These are phyloP conservation scores for Blastobotrys persicus DNA, from an alignment of 1,139 yeast species.

Conservation along the genomic window DNA sequence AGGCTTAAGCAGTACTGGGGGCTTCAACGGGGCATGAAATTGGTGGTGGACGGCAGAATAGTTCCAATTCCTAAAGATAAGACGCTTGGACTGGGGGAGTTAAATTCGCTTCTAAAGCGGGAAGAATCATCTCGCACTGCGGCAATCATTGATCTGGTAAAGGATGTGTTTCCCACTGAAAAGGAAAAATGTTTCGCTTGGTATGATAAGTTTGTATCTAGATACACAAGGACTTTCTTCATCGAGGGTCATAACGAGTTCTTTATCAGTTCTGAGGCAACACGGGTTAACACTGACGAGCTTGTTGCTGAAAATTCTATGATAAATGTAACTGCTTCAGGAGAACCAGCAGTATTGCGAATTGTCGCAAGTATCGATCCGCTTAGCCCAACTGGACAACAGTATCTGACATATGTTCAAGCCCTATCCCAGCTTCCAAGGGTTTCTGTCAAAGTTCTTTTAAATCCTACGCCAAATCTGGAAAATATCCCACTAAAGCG, in stretches of 20 bases:
- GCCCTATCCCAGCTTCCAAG: conserved; percentile 42
- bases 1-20: conserved; percentile 7
- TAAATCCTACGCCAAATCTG: conserved; percentile 55
- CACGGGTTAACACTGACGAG: conserved; percentile 21
- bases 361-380: conserved; percentile 70
- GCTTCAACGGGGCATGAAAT: conserved; percentile 3
- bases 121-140: not conserved
- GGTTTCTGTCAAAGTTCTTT: conserved; percentile 48
- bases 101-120: not conserved
- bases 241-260: conserved; percentile 20
- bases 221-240: conserved; percentile 23
- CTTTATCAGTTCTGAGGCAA: conserved; percentile 14
- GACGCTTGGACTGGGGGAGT: not conserved
- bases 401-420: conserved; percentile 51
- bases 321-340: conserved; percentile 24
- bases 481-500: conserved; percentile 53
- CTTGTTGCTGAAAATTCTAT: conserved; percentile 23
- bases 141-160: not conserved
- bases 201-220: conserved; percentile 30
- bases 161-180: not conserved
- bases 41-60: conserved; percentile 6
- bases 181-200: conserved; percentile 9
- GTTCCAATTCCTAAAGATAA: not conserved
- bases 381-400: conserved; percentile 63
- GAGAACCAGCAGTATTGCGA: conserved; percentile 37